Conservation (phyloP, 2,329 filamentous ascomycete genomes). For the Monascus ruber region DNA sequence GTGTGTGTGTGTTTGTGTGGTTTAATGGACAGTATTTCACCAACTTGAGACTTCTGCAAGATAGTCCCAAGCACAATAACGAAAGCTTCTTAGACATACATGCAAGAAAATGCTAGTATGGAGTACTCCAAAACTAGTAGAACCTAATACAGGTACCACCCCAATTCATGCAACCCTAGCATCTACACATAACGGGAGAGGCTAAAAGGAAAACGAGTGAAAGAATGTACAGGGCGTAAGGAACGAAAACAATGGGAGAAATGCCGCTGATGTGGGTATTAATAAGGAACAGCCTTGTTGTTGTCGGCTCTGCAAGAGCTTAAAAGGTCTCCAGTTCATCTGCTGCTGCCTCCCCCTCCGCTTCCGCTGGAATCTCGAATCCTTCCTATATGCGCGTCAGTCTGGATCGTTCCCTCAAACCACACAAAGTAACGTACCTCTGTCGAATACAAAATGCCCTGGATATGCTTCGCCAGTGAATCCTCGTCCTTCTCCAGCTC, state of each 20-base stretch:
- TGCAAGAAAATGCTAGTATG: too few species aligned
- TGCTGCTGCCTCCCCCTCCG: conserved; percentile 46
- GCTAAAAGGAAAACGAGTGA: conserved; percentile 1
- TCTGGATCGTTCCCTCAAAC: background rate
- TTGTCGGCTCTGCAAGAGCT: conserved; percentile 1
- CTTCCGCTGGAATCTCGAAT: conserved; percentile 78
- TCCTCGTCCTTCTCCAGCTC: conserved; percentile 91
- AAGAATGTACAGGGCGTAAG: background rate
- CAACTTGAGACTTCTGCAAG: too few species aligned
- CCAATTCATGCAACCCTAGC: background rate
- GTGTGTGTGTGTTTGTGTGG: too few species aligned
- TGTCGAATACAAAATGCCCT: conserved; percentile 92
- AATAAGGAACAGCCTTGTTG: conserved; percentile 9
- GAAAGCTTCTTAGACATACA: too few species aligned
- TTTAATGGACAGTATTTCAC: too few species aligned
- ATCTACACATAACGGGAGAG: background rate
- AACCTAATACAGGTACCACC: too few species aligned
- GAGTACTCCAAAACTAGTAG: too few species aligned
- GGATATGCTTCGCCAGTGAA: conserved; percentile 86
- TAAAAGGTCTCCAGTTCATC: conserved; percentile 33
- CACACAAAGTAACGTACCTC: conserved; percentile 43
- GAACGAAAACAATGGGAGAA: background rate
- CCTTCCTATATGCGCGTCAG: conserved; percentile 25
- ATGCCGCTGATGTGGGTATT: conserved; percentile 10
- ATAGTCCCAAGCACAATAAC: too few species aligned